These are phyloP conservation scores for Solanum paucissectum DNA, from an alignment of 257 asterid species.

Conservation along the genomic window DNA sequence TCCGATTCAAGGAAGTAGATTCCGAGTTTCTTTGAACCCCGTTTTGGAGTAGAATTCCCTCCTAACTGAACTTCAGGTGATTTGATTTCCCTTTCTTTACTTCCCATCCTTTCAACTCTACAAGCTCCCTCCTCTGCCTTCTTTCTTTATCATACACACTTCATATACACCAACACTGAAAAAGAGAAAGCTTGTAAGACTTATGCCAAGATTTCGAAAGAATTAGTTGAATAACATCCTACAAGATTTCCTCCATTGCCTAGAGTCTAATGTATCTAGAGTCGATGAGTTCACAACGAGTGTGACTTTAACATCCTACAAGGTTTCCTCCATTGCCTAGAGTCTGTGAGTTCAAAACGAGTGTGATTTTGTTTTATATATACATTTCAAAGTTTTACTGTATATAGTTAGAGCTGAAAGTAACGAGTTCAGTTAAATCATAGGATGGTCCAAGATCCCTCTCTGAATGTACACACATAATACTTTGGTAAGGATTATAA, in stretches of 20 bases:
- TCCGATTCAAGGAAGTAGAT: slow-evolving; percentile 76
- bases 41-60: background rate
- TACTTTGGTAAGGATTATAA: background rate
- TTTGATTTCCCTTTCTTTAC: slow-evolving; percentile 40
- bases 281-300: background rate
- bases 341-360: background rate
- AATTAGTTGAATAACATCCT: background rate
- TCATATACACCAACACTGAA: background rate
- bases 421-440: background rate
- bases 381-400: background rate
- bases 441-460: background rate
- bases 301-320: background rate
- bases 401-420: background rate
- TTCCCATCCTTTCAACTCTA: background rate
- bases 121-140: background rate
- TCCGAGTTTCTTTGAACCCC: slow-evolving; percentile 52
- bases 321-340: background rate
- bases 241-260: background rate
- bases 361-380: background rate
- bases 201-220: background rate
- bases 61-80: slow-evolving; percentile 34
- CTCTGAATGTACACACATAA: background rate
- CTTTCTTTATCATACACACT: background rate
- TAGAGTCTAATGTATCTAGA: background rate
- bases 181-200: background rate